Percentiles rank a stretch among this genome's conserved stretches.
phyloP scores from a whole-genome alignment of 371 early-diverging fungal species.

The Parasitella parasitica region DNA sequence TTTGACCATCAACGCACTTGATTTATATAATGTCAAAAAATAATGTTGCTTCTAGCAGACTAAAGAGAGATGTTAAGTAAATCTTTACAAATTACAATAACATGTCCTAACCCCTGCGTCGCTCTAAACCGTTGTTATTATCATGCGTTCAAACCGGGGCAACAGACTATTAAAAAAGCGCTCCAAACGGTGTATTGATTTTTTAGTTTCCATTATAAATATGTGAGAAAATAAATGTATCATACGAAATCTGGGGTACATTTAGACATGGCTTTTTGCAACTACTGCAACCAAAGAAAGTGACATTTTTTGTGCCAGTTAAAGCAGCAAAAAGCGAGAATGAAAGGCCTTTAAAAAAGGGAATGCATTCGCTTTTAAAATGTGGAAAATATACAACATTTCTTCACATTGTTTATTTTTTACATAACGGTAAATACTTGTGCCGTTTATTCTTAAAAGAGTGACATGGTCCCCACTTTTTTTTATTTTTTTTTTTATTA shows the following conservation, averaged over 20 bases:
- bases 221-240: not conserved
- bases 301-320: not conserved
- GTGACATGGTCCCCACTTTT: constrained; percentile 15
- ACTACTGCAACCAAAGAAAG: not conserved
- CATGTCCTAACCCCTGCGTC: not conserved
- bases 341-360: not conserved
- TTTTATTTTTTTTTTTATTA: not conserved
- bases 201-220: not conserved
- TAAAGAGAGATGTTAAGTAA: not conserved
- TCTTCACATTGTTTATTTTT: not conserved
- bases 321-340: not conserved
- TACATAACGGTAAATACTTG: not conserved
- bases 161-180: not conserved
- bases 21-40: not conserved
- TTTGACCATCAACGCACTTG: constrained; percentile 76
- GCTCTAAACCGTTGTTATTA: not conserved
- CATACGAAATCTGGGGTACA: not conserved
- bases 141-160: not conserved
- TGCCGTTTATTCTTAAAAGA: not conserved
- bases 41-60: too few species aligned
- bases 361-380: too few species aligned
- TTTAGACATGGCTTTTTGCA: not conserved
- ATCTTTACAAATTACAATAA: not conserved
- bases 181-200: not conserved
- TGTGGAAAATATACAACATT: not conserved